A percentile compares a stretch with the other conserved stretches of the same genome.
Evolutionary conservation across 2,329 filamentous ascomycete species (phyloP).

Genomic region (Aspergillus viridinutans): DNA sequence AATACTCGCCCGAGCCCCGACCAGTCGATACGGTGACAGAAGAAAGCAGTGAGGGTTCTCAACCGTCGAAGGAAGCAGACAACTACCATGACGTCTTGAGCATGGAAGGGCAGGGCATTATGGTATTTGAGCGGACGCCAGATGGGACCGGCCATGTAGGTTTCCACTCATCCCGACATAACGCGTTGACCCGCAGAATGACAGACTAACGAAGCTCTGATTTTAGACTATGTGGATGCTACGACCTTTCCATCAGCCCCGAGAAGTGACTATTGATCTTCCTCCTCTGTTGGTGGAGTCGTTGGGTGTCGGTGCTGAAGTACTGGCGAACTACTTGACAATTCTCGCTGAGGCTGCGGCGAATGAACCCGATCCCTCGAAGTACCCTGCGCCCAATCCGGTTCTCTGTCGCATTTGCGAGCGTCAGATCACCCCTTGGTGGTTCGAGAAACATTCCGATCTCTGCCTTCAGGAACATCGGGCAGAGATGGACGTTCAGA

Average conservation of each 20-base stretch:
- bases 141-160: constrained; percentile 87
- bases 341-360: constrained; percentile 77
- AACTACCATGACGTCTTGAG: constrained; percentile 59
- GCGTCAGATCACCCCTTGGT: constrained; percentile 95
- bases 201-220: constrained; percentile 22
- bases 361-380: constrained; percentile 66
- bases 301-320: constrained; percentile 87
- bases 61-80: constrained; percentile 36
- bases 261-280: constrained; percentile 94
- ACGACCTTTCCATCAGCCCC: constrained; percentile 78
- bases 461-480: constrained; percentile 92
- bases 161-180: constrained; percentile 16
- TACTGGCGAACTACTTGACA: constrained; percentile 90
- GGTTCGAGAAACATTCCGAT: constrained; percentile 99
- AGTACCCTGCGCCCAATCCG: constrained; percentile 74
- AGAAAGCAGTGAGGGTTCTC: constrained; percentile 16
- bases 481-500: constrained; percentile 95
- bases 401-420: constrained; percentile 96
- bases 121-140: constrained; percentile 88
- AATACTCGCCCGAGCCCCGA: constrained; percentile 37
- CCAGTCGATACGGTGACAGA: constrained; percentile 16
- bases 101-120: constrained; percentile 94
- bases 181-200: neutral
- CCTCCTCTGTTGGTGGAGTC: constrained; percentile 86
- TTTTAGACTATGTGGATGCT: constrained; percentile 98